Evolutionary conservation across 768 basidiomycete species (phyloP).

Genomic region (Naganishia friedmannii): DNA sequence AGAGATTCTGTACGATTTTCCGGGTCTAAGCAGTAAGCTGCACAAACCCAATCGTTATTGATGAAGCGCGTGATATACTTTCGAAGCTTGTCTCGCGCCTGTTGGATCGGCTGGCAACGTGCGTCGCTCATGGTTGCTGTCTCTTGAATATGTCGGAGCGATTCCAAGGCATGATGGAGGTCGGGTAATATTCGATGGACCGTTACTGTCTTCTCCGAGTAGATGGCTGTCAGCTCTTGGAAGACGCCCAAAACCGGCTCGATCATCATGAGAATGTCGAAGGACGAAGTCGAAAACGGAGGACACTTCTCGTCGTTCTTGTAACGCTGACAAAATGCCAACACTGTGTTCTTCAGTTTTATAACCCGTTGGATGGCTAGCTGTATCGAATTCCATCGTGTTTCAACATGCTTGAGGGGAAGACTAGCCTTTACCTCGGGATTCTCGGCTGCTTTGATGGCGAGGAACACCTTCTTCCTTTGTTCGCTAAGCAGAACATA

Average conservation of each 20-base stretch:
- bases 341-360: neutral
- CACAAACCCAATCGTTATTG: slow-evolving; percentile 8
- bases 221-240: neutral
- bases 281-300: neutral
- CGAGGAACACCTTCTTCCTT: no score
- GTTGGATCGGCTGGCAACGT: neutral
- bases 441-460: no score
- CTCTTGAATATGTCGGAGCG: neutral
- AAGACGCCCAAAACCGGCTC: neutral
- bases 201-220: neutral
- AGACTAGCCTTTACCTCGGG: no score
- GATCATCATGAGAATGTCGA: neutral
- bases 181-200: neutral
- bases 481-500: no score
- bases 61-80: slow-evolving; percentile 3
- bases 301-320: neutral
- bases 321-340: slow-evolving; percentile 1
- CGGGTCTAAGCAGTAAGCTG: neutral
- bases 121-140: neutral
- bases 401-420: neutral
- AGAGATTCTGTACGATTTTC: neutral
- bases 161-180: neutral
- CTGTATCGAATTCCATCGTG: slow-evolving; percentile 6
- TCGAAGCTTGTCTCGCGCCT: neutral
- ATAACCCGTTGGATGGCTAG: neutral